Evolutionary conservation across 192 early-diverging fungal genomes (phyloP).

Genomic region (Geranomyces michiganensis): DNA sequence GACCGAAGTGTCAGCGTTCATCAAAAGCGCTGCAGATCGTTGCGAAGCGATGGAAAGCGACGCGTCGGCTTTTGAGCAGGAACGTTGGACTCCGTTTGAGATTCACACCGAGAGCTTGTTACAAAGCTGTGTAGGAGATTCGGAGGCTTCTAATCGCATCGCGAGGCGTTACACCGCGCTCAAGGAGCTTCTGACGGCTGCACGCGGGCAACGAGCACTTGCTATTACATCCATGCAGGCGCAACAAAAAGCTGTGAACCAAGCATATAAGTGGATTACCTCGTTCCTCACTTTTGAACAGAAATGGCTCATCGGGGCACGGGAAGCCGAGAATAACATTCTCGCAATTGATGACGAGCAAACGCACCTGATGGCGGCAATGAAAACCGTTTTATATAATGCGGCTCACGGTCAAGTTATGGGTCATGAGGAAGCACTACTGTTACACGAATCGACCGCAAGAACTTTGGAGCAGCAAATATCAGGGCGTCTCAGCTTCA

Average conservation of each 20-base stretch:
- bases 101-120: conserved; percentile 15
- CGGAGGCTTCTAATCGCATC: neutral
- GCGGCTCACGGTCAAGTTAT: conserved; percentile 17
- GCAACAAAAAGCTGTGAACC: neutral
- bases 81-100: conserved; percentile 17
- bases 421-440: conserved; percentile 19
- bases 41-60: conserved; percentile 3
- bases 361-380: conserved; percentile 16
- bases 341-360: conserved; percentile 8
- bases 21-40: neutral
- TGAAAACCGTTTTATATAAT: conserved; percentile 24
- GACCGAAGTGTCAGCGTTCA: neutral
- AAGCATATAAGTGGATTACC: conserved; percentile 8
- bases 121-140: neutral
- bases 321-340: neutral
- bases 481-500: neutral
- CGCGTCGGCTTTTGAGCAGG: conserved; percentile 4
- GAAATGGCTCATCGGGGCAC: conserved; percentile 2
- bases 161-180: conserved; percentile 1
- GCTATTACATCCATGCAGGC: neutral
- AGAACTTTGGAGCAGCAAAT: conserved; percentile 8
- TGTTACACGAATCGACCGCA: conserved; percentile 15
- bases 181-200: neutral
- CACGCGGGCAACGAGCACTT: neutral
- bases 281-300: neutral